A percentile compares a stretch with the other conserved stretches of the same genome.
Conservation (phyloP, 306 rosid species). For the Styphnolobium japonicum region DNA sequence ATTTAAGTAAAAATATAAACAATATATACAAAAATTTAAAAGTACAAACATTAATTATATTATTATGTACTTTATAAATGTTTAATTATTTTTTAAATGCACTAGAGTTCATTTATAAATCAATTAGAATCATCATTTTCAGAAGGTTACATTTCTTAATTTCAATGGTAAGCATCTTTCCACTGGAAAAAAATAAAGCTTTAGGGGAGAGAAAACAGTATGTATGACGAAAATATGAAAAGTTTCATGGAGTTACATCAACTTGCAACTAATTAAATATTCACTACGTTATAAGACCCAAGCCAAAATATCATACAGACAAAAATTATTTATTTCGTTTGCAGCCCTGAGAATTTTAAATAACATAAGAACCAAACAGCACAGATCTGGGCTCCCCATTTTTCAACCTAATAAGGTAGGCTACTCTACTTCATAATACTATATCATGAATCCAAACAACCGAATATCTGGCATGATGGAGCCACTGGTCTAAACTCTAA, state of each 20-base stretch:
- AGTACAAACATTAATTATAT: too few relatives aligned
- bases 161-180: constrained; percentile 6
- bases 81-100: not conserved
- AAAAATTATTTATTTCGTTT: not conserved
- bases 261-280: not conserved
- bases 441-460: constrained; percentile 10
- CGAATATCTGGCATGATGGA: constrained; percentile 18
- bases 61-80: not conserved
- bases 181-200: not conserved
- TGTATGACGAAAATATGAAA: not conserved
- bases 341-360: not conserved
- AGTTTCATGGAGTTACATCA: not conserved
- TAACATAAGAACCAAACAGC: not conserved
- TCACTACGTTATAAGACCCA: not conserved
- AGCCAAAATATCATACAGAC: not conserved
- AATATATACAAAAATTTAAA: too few relatives aligned
- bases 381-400: not conserved
- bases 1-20: too few relatives aligned
- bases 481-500: constrained; percentile 12
- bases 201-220: not conserved
- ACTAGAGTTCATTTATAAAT: not conserved
- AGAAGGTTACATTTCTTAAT: not conserved
- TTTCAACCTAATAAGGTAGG: not conserved
- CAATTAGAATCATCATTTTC: not conserved
- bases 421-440: not conserved